A percentile compares a stretch with the other conserved stretches of the same genome.
These are phyloP conservation scores for Pyronema domesticum DNA, from an alignment of 495 filamentous ascomycete species.

Conservation along the genomic window DNA sequence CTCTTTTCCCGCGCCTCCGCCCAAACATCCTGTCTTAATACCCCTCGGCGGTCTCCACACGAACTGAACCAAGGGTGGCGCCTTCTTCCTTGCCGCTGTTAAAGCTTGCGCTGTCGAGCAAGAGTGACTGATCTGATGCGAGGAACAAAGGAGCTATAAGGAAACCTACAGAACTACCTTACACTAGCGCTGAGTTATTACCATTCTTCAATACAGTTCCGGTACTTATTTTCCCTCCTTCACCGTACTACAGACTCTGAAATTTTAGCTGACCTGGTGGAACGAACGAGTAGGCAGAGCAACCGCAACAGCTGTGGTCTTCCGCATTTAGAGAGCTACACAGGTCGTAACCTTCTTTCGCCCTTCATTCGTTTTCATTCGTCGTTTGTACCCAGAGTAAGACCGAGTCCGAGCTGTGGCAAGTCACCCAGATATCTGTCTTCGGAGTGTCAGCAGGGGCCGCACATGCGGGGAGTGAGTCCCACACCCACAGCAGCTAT, in stretches of 20 bases:
- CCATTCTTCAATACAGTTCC: constrained; percentile 5
- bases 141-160: background rate
- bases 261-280: too few species aligned
- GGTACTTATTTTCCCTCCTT: background rate
- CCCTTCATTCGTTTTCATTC: background rate
- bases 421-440: constrained; percentile 1
- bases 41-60: too few species aligned
- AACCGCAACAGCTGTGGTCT: too few species aligned
- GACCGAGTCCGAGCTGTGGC: background rate
- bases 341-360: constrained; percentile 12
- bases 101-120: background rate
- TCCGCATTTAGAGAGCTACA: too few species aligned
- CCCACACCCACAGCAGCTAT: background rate
- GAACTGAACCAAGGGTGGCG: too few species aligned
- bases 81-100: background rate
- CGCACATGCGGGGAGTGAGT: constrained; percentile 24
- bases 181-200: constrained; percentile 15
- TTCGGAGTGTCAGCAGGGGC: constrained; percentile 13
- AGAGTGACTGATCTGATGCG: background rate
- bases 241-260: too few species aligned
- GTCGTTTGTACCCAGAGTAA: background rate
- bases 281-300: too few species aligned
- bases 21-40: too few species aligned
- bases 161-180: background rate
- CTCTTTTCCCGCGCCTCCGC: background rate